Evolutionary conservation across 2,329 filamentous ascomycete species (phyloP), one percentile per base, ranked within the genome.

Genomic region (Simplicillium sp.): DNA sequence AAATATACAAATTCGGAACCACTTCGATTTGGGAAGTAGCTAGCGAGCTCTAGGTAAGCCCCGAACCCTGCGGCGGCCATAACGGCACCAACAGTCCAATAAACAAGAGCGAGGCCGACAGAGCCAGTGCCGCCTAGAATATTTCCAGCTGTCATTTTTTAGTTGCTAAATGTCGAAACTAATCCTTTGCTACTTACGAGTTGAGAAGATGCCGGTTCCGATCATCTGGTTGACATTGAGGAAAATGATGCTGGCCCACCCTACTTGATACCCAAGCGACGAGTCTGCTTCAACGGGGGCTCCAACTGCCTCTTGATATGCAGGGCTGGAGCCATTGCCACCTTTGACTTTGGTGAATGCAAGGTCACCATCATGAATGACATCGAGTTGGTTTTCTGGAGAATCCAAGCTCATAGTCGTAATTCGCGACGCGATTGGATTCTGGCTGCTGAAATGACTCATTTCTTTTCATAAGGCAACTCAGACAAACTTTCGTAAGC

Each of bases 1-100:
- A 84, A 66, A 48, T 82, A 84, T 0, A 81, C 80, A 0, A 81
- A 79, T 49, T 84, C 77, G 0, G 72, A 71, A 0, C 80, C 80
- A 2, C 75, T 81, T 7, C 80, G 72, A 50, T 73, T 82, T 1
- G 80, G 79, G 44, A 84, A 84, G 46, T 78, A 83, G 1, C 75
- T 67, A 0, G 77, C 71, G 12, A 75, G 72, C 50, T 84, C 80
- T 8, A 83, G 70, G 42, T 83, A 83, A 0, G 80, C 70, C 0
- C 67, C 61, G 3, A 82, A 66, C 2, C 70, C 71, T 3, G 73
- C 66, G 0, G 67, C 54, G 0, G 77, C 71, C 39, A 80, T 74
- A 29, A 82, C 37, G 42, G 75, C 74, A 3, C 80, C 80, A 11
- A 84, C 65, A 2, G 72, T 56, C 80, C 80, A 84, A 58, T 76